phyloP scores from a whole-genome alignment of 2,329 filamentous ascomycete species.

The Aaosphaeria arxii region DNA sequence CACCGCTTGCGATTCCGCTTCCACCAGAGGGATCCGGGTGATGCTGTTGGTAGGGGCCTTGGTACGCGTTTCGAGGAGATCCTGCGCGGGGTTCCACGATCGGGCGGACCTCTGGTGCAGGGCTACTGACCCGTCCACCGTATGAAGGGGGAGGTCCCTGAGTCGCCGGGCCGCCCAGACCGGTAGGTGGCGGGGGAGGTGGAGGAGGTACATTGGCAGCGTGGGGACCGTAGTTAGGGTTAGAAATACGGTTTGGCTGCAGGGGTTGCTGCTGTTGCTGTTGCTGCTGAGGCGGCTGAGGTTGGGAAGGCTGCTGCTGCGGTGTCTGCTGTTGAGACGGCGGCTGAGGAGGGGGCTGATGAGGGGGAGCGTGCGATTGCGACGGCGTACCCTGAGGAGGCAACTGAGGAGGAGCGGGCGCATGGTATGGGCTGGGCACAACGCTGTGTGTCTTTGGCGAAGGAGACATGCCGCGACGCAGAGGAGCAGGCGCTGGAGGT shows the following conservation, averaged over 20 bases:
- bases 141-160: slow-evolving; percentile 61
- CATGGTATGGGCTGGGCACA: slow-evolving; percentile 51
- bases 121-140: slow-evolving; percentile 65
- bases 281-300: slow-evolving; percentile 13
- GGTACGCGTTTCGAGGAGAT: slow-evolving; percentile 88
- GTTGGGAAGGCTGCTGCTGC: slow-evolving; percentile 23
- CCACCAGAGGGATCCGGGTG: slow-evolving; percentile 62
- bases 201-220: slow-evolving; percentile 52
- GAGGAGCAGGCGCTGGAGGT: slow-evolving; percentile 30
- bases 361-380: slow-evolving; percentile 16
- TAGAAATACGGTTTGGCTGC: slow-evolving; percentile 47
- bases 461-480: slow-evolving; percentile 54
- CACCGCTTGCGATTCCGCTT: slow-evolving; percentile 65
- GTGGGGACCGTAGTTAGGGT: slow-evolving; percentile 48
- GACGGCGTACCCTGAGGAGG: slow-evolving; percentile 53
- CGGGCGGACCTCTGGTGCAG: slow-evolving; percentile 78
- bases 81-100: slow-evolving; percentile 80
- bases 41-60: slow-evolving; percentile 74
- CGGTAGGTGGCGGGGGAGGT: slow-evolving; percentile 56
- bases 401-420: slow-evolving; percentile 38
- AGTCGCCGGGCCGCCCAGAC: slow-evolving; percentile 48
- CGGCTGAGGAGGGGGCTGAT: slow-evolving; percentile 22
- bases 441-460: slow-evolving; percentile 59
- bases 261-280: slow-evolving; percentile 25
- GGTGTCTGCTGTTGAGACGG: slow-evolving; percentile 30